Evolutionary conservation across 495 filamentous ascomycete genomes (phyloP), one percentile per base, ranked within the genome.

Genomic region (Tuber brumale): DNA sequence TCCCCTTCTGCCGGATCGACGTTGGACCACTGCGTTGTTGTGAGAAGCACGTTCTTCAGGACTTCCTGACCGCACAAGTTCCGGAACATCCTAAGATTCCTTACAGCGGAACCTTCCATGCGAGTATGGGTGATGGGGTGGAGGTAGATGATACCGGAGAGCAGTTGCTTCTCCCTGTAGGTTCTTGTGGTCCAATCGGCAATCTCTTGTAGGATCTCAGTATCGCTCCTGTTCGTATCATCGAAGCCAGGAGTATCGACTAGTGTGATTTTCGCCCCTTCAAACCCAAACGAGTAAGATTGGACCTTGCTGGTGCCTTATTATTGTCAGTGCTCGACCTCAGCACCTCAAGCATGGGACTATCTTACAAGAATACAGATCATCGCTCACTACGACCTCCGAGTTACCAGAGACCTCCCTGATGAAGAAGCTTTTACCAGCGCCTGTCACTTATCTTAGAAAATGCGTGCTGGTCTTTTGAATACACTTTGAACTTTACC

Each of bases 181-280:
- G 82, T 76, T 0, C 37, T 72, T 0, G 74, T 71, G 45, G 86
- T 79, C 44, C 80, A 85, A 8, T 71, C 71, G 18, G 84, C 78
- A 31, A 86, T 85, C 10, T 85, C 79, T 9, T 74, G 75, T 4
- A 88, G 83, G 12, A 86, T 79, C 4, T 86, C 84, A 4, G 83
- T 78, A 44, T 87, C 87, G 12, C 78, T 83, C 0, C 84, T 77
- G 16, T 76, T 79, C 2, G 85, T 86, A 78, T 88, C 86, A 75
- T 88, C 82, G 69, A 88, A 88, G 35, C 87, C 87, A 5, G 86
- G 87, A 0, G 86, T 88, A 75, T 88, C 87, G 69, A 88, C 81
- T 12, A 88, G 80, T 39, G 78, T 81, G 31, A 86, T 74, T 1
- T 43, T 70, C 6, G 77, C 72, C 27, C 77, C 81, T 19, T 76